Evolutionary conservation across 257 asterid genomes (phyloP).

Genomic region (Ehretia macrophylla): DNA sequence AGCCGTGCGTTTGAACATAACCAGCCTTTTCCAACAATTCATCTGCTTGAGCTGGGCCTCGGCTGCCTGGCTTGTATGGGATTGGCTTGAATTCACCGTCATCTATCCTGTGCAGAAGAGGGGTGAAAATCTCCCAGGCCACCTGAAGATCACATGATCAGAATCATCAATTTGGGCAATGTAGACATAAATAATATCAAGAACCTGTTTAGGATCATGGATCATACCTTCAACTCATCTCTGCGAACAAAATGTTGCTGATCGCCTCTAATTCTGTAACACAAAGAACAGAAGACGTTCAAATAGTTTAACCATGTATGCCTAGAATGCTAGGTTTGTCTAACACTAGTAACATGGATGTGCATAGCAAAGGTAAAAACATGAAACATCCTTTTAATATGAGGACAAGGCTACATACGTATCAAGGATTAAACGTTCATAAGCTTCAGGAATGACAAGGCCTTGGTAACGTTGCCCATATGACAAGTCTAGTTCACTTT

Average conservation of each 20-base stretch:
- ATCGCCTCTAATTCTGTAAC: constrained; percentile 84
- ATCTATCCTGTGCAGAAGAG: constrained; percentile 83
- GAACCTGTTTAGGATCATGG: neutral
- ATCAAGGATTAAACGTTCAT: constrained; percentile 95
- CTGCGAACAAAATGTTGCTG: constrained; percentile 99
- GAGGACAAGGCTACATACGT: constrained; percentile 43
- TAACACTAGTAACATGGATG: no score
- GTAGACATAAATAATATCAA: neutral
- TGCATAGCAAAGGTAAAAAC: no score
- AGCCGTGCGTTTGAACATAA: constrained; percentile 91
- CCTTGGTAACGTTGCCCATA: constrained; percentile 82
- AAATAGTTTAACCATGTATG: neutral
- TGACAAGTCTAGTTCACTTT: constrained; percentile 93
- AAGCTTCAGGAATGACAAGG: constrained; percentile 90
- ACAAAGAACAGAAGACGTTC: neutral
- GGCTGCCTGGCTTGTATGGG: constrained; percentile 74
- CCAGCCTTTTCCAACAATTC: constrained; percentile 60
- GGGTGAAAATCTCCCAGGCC: constrained; percentile 98
- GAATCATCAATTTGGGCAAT: neutral
- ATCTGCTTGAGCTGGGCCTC: constrained; percentile 96
- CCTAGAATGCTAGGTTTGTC: neutral
- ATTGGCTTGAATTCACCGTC: constrained; percentile 66
- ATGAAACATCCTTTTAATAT: no score
- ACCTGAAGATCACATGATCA: constrained; percentile 40
- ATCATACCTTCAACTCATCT: constrained; percentile 85